Percentiles rank a stretch among this genome's conserved stretches.
Evolutionary conservation across 169 alveolate species (phyloP).

Genomic region (Plasmodium yoelii): DNA sequence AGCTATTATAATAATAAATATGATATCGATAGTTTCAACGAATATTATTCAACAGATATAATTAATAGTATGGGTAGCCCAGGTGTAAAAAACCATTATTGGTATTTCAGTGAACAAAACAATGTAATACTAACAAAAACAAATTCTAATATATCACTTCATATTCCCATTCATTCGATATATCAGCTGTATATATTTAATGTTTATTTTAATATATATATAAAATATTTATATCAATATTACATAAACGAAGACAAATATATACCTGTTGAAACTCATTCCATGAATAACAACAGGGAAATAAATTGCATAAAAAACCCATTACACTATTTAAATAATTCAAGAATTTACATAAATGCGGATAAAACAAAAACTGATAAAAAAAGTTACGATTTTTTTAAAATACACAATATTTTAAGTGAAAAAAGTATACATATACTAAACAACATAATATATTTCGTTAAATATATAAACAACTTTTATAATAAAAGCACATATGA

Average conservation of each 20-base stretch:
- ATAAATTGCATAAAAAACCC: not conserved
- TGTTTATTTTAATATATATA: constrained; percentile 31
- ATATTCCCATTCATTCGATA: constrained; percentile 45
- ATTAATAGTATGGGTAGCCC: constrained; percentile 23
- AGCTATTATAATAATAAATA: not conserved
- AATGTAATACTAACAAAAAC: constrained; percentile 22
- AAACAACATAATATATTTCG: constrained; percentile 49
- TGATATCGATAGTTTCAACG: not conserved
- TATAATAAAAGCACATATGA: constrained; percentile 25
- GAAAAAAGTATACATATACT: constrained; percentile 38
- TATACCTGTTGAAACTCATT: not conserved
- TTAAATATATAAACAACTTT: constrained; percentile 58
- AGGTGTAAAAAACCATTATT: constrained; percentile 23
- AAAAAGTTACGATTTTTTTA: not conserved
- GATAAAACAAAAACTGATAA: not conserved
- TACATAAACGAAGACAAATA: not conserved
- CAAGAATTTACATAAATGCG: constrained; percentile 11
- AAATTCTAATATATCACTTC: constrained; percentile 1
- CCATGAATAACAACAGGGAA: not conserved
- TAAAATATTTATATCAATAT: constrained; percentile 10
- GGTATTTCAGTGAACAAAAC: constrained; percentile 59
- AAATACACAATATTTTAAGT: constrained; percentile 20
- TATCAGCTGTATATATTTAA: constrained; percentile 56
- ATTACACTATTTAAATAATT: not conserved
- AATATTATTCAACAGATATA: not conserved